phyloP scores from a whole-genome alignment of 1,139 yeast genomes.

The Taphrina populina region DNA sequence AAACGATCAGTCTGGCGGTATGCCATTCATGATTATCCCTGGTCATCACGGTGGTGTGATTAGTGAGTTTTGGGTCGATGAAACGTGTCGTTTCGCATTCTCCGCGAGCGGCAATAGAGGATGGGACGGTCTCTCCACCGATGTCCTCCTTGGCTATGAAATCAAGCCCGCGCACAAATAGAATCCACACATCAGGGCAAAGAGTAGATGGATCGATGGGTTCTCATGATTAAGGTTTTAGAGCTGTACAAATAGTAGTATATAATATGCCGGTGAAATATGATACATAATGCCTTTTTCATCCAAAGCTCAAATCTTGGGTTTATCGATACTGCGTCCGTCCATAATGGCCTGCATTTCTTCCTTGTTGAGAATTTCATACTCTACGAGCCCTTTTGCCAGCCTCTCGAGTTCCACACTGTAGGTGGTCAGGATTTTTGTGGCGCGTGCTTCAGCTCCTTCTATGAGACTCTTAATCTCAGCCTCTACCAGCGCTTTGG shows the following conservation, averaged over 20 bases:
- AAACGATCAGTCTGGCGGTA: constrained; percentile 45
- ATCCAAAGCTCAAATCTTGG: constrained; percentile 8
- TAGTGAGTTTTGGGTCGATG: constrained; percentile 64
- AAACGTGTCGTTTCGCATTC: constrained; percentile 80
- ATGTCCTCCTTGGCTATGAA: constrained; percentile 76
- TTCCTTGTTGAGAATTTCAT: constrained; percentile 87
- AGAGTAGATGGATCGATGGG: too few species aligned
- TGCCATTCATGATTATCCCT: constrained; percentile 58
- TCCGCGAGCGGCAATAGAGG: constrained; percentile 95
- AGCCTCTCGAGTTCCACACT: constrained; percentile 74
- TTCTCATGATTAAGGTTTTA: too few species aligned
- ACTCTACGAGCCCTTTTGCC: constrained; percentile 90
- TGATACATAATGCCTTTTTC: too few species aligned
- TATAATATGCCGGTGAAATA: too few species aligned
- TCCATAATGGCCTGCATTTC: constrained; percentile 83
- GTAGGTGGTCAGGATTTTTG: constrained; percentile 61
- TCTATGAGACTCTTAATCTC: constrained; percentile 78
- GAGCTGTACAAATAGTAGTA: too few species aligned
- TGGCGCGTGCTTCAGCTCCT: constrained; percentile 75
- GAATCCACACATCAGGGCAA: too few species aligned
- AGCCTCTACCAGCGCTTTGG: constrained; percentile 85
- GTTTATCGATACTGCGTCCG: constrained; percentile 49
- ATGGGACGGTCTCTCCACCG: constrained; percentile 83
- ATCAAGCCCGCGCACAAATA: constrained; percentile 46
- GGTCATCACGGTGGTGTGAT: constrained; percentile 68